Evolutionary conservation across 768 basidiomycete genomes (phyloP).

Genomic region (Calocera viscosa): DNA sequence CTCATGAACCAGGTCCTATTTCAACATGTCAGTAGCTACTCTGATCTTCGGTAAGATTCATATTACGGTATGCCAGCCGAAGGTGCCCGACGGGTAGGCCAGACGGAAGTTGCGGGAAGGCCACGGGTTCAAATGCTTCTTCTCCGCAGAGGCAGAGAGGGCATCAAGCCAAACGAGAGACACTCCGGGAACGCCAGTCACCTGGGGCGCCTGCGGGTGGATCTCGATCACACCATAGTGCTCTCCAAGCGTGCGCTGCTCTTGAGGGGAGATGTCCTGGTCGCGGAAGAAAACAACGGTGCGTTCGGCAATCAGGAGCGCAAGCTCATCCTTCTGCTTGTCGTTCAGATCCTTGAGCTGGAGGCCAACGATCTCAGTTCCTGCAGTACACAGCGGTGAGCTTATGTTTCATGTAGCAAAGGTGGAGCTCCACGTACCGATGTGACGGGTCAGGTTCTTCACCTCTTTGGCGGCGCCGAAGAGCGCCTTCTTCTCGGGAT

Average conservation of each 20-base stretch:
- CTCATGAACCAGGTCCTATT: constrained; percentile 20
- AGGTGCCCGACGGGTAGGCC: constrained; percentile 20
- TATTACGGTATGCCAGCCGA: constrained; percentile 22
- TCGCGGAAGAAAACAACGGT: constrained; percentile 28
- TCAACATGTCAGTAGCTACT: background rate
- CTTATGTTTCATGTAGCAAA: no score
- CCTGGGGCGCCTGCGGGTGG: constrained; percentile 27
- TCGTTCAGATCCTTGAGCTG: constrained; percentile 22
- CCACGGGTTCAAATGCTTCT: constrained; percentile 8
- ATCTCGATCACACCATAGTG: constrained; percentile 26
- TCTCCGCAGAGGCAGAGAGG: background rate
- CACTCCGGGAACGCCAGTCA: constrained; percentile 24
- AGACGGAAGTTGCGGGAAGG: constrained; percentile 14
- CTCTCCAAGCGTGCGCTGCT: constrained; percentile 24
- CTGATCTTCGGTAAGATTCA: no score
- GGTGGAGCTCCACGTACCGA: constrained; percentile 16
- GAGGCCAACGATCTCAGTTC: constrained; percentile 25
- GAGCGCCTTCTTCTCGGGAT: constrained; percentile 23
- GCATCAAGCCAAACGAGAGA: constrained; percentile 24
- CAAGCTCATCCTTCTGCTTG: constrained; percentile 23
- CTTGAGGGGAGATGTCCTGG: constrained; percentile 26
- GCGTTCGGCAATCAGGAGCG: constrained; percentile 22
- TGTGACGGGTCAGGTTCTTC: constrained; percentile 18
- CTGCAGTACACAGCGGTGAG: no score
- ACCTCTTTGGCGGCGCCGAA: constrained; percentile 25